Evolutionary conservation across 2,329 filamentous ascomycete species (phyloP), one percentile per base, ranked within the genome.

Genomic region (Pseudopyrenochaeta lycopersici): DNA sequence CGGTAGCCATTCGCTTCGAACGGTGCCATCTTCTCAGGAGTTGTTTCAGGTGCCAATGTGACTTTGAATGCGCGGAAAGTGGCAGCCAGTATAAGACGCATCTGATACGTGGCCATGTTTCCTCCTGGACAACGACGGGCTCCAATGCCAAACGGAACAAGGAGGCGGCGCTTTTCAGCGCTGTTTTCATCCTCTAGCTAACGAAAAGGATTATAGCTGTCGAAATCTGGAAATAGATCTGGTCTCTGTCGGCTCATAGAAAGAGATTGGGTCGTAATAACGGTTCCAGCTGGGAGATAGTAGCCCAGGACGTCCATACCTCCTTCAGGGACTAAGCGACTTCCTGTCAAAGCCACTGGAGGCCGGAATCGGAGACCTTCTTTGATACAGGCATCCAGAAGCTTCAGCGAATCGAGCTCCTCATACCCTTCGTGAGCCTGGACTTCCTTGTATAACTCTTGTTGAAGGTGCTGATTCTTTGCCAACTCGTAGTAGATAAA

Each of bases 311-410:
- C 51, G 3, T 57, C 36, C 20, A 64, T 17, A 1, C 62, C 62
- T 14, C 54, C 62, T 15, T 53, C 46, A 15, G 62, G 62, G 10
- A 64, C 52, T 15, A 54, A 12, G 17, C 62, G 62, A 11, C 60
- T 63, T 23, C 62, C 62, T n/a, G 62, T 64, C 1, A 64, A 57
- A 7, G 62, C 62, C 3, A 63, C 62, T 3, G 62, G 62, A 6
- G 62, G 62, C 3, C 62, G 62, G 39, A 61, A 64, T 2, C 62
- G 59, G n/a, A 64, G 53, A n/a, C 62, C 62, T 44, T 64, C 60
- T 18, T 60, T 64, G 17, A 63, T 54, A 9, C 62, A 64, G 5
- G 62, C 59, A 21, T 61, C 57, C 2, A 64, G 43, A 1, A 63
- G 41, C 23, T 64, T 64, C 10, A 64, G 38, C 1, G 50, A 53